Base-by-base conservation (phyloP, 164 flowering plant species). In the Santalum album region DNA sequence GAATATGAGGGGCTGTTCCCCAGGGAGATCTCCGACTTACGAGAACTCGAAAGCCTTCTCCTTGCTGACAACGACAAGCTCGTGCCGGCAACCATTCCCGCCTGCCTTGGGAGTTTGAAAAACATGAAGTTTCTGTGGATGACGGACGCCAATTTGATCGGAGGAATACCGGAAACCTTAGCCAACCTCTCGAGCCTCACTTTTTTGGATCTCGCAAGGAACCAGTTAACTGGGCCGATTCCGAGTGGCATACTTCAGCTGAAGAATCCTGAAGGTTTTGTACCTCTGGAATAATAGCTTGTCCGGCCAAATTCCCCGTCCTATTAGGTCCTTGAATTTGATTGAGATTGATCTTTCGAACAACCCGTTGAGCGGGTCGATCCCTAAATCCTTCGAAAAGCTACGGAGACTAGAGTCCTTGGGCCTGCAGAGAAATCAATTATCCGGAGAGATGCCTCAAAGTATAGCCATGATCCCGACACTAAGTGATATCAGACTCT, bases 331-430 rank as follows among this genome's bases (percentile, higher is more conserved):
- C 0, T 12, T 67, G 36, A 58, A 65, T n/a, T 58, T 91, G 63
- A 49, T 1, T 0, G 62, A 65, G 0, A 56, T 86, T 6, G 96
- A 91, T 67, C 59, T 88, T 7, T 66, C 78, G 0, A 50, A 17
- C 38, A 91, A 91, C 63, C 58, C 67, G 11, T 54, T 91, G 57
- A 77, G 54, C 17, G 98, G 98, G 15, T 1, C 68, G 7, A 67
- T 91, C 2, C 95, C 96, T 0, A 72, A 65, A 24, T 82, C 56
- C 20, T 61, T 91, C 23, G 88, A 78, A 2, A 81, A 75, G 52
- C 58, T 84, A 24, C 21, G 56, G 32, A 65, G 61, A 0, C 36
- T 87, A 67, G 21, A 34, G 7, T 1, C 20, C 0, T 53, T 90
- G 49, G 42, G 20, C 24, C 42, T 87, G 56, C 74, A 57, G 22